Base-by-base conservation (phyloP, 225 moss, liverwort and hornwort species). In the Lunularia cruciata region DNA sequence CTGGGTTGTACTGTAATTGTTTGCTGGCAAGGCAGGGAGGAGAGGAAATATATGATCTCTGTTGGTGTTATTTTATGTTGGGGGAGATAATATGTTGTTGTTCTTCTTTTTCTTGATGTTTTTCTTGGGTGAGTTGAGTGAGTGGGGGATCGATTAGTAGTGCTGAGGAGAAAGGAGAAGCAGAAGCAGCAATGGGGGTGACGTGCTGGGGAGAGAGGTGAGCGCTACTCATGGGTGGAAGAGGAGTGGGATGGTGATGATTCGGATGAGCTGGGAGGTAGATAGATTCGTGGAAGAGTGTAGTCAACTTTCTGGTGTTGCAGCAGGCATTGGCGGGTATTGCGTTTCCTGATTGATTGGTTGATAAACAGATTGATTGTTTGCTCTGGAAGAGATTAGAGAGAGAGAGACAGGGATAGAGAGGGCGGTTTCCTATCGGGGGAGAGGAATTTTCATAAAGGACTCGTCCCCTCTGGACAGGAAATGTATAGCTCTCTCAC, bases 391-490 rank as follows among this genome's bases (percentile, higher is more conserved):
- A 36, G 37, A 42, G 49, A 67, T 26, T 51, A 10, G 47, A 67
- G 47, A 33, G 66, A 67, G 49, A 66, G 47, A 4, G 22, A 6
- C 7, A 49, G 65, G 18, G 19, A 32, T 30, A 32, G 45, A 0
- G 45, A 30, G 35, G 30, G 31, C 47, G 28, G 10, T 18, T 47
- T 28, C 48, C 28, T 18, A 49, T 19, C 8, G 10, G n/a, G 28
- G 42, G 26, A 27, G 9, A 15, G 9, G 34, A 60, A 36, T 19
- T 60, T 36, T 43, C 43, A 26, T 65, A 34, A 47, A 54, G 56
- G 69, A 69, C 56, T 69, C 40, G 57, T 69, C 56, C 40, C 39
- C 56, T 55, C 39, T 31, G 39, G 69, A 18, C 57, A 30, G 54
- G 69, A 55, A 39, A 69, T 69, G 69, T 14, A 26, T 30, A 19